A percentile compares a stretch with the other conserved stretches of the same genome.
Evolutionary conservation across 2,329 filamentous ascomycete genomes (phyloP).

Genomic region (Chrysosporium queenslandicum): DNA sequence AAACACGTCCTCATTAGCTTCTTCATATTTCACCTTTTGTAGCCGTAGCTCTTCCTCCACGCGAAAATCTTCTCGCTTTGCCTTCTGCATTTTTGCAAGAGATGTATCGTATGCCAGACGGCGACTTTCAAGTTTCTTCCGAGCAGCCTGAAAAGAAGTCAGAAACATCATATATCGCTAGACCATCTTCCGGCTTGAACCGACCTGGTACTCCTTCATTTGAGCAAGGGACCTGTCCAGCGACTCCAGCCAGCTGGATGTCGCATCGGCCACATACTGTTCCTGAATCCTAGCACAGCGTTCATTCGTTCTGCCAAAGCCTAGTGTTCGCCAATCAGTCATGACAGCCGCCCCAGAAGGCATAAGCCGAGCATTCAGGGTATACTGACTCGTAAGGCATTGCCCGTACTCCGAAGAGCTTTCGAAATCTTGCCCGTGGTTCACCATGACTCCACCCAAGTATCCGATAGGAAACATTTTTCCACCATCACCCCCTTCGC

Average conservation of each 20-base stretch:
- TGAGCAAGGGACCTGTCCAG: slow-evolving; percentile 79
- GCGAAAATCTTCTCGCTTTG: slow-evolving; percentile 85
- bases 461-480: slow-evolving; percentile 71
- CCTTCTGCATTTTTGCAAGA: slow-evolving; percentile 81
- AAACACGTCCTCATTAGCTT: slow-evolving; percentile 82
- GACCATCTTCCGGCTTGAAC: slow-evolving; percentile 21
- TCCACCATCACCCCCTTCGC: slow-evolving; percentile 77
- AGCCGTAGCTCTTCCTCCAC: slow-evolving; percentile 84
- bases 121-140: slow-evolving; percentile 88
- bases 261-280: slow-evolving; percentile 66
- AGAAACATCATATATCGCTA: background rate
- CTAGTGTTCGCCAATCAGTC: slow-evolving; percentile 32
- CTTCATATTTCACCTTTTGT: slow-evolving; percentile 93
- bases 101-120: slow-evolving; percentile 86
- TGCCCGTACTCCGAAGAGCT: slow-evolving; percentile 82
- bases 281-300: slow-evolving; percentile 78
- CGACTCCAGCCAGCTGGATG: slow-evolving; percentile 79
- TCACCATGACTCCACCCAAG: slow-evolving; percentile 74
- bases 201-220: slow-evolving; percentile 95
- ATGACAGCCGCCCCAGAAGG: background rate
- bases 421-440: slow-evolving; percentile 87
- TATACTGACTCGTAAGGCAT: slow-evolving; percentile 58
- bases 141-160: slow-evolving; percentile 50
- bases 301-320: slow-evolving; percentile 77
- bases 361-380: too few species aligned